phyloP scores from a whole-genome alignment of 768 basidiomycete genomes.

The Kwoniella mangroviensis region DNA sequence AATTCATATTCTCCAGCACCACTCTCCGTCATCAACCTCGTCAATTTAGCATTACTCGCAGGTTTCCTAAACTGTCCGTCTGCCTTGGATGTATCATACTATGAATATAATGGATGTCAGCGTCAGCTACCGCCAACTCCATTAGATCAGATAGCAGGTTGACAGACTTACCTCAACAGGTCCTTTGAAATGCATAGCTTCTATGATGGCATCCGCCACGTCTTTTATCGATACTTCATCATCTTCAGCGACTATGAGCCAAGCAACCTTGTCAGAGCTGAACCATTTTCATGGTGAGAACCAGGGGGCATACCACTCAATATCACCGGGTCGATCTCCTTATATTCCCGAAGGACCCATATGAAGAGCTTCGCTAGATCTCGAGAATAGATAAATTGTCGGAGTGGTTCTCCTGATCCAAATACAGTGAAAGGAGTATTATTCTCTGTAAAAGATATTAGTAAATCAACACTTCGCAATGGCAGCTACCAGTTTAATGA shows the following conservation, averaged over 20 bases:
- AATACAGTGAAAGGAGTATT: conserved; percentile 82
- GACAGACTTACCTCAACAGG: conserved; percentile 67
- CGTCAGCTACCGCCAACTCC: neutral
- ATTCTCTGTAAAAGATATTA: conserved; percentile 64
- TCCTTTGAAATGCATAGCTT: conserved; percentile 76
- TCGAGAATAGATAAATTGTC: conserved; percentile 97
- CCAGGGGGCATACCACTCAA: conserved; percentile 69
- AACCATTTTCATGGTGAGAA: neutral
- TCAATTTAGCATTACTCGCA: conserved; percentile 86
- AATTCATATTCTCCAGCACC: conserved; percentile 74
- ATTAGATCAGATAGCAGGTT: neutral
- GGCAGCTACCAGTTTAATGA: neutral
- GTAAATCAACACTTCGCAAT: neutral
- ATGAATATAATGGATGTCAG: neutral
- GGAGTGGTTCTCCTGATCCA: conserved; percentile 87
- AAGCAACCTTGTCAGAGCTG: neutral
- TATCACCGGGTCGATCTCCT: conserved; percentile 90
- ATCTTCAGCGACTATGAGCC: conserved; percentile 75
- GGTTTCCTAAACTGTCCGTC: conserved; percentile 98
- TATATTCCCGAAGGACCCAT: conserved; percentile 73
- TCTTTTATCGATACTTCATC: conserved; percentile 92
- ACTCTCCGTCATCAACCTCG: conserved; percentile 64
- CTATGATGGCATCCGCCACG: conserved; percentile 88
- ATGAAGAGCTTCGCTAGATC: conserved; percentile 95
- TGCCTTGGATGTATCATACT: conserved; percentile 83